phyloP scores from a whole-genome alignment of 2,329 filamentous ascomycete species.

The Fusarium pseudoanthophilum region DNA sequence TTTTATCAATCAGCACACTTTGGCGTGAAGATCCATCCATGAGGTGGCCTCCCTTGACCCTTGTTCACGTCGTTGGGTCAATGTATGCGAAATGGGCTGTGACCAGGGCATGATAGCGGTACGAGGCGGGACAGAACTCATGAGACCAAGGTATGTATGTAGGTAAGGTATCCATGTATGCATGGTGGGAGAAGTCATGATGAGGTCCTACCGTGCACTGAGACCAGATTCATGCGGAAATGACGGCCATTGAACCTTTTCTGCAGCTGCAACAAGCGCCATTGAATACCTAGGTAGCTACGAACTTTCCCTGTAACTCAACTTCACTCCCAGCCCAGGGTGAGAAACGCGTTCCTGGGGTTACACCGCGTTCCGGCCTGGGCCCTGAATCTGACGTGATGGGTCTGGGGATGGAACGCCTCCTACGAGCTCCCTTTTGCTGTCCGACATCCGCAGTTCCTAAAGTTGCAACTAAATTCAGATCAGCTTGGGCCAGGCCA shows the following conservation, averaged over 20 bases:
- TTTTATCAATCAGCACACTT: constrained; percentile 50
- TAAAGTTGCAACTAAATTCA: background rate
- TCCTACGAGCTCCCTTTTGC: background rate
- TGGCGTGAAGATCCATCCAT: background rate
- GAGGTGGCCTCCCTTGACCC: constrained; percentile 18
- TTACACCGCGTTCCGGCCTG: constrained; percentile 19
- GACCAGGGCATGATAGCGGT: constrained; percentile 25
- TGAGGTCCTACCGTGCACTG: background rate
- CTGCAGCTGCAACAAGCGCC: background rate
- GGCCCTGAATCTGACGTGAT: constrained; percentile 26
- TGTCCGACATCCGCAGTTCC: background rate
- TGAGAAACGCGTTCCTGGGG: constrained; percentile 19
- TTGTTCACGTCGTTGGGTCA: constrained; percentile 36
- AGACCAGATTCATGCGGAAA: constrained; percentile 20
- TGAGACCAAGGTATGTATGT: background rate
- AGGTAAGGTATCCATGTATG: background rate
- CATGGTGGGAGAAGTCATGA: constrained; percentile 38
- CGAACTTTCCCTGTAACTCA: constrained; percentile 4
- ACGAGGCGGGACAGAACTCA: constrained; percentile 19
- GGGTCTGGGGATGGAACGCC: background rate
- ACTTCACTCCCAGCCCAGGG: background rate
- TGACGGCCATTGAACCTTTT: background rate
- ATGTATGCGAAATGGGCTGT: constrained; percentile 32
- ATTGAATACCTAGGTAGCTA: background rate
- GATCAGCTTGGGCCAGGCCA: background rate